These are phyloP conservation scores for Diaporthe ampelina DNA, from an alignment of 2,329 filamentous ascomycete genomes.

Conservation along the genomic window DNA sequence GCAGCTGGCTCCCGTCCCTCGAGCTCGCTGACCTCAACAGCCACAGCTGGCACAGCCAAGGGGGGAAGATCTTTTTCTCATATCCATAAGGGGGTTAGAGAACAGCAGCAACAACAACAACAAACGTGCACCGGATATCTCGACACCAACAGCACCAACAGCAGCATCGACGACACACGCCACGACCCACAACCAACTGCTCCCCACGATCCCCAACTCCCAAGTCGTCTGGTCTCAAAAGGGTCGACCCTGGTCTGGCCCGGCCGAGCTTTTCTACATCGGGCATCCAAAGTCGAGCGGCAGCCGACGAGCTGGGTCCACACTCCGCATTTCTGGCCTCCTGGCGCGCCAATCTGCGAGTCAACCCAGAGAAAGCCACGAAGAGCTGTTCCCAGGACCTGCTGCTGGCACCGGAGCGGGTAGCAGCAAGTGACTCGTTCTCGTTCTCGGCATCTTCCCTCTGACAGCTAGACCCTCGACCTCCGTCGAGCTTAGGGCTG, in stretches of 20 bases:
- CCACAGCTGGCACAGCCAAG: conserved; percentile 10
- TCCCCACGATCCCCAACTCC: conserved; percentile 17
- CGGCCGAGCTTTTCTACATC: conserved; percentile 36
- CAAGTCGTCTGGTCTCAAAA: background rate
- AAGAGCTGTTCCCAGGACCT: conserved; percentile 6
- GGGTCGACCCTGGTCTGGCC: conserved; percentile 29
- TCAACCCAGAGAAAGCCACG: conserved; percentile 32
- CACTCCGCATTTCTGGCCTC: conserved; percentile 34
- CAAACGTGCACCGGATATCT: background rate
- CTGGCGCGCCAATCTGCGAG: conserved; percentile 35
- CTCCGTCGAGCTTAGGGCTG: conserved; percentile 5
- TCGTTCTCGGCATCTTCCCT: conserved; percentile 8
- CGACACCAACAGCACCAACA: background rate
- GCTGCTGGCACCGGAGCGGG: conserved; percentile 21
- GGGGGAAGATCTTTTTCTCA: background rate
- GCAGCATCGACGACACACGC: conserved; percentile 6
- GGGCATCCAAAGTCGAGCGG: conserved; percentile 38
- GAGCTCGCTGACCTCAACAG: conserved; percentile 20
- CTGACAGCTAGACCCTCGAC: conserved; percentile 22
- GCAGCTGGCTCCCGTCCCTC: conserved; percentile 8
- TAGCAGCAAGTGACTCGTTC: conserved; percentile 20
- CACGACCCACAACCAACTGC: conserved; percentile 6
- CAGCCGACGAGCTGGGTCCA: conserved; percentile 28
- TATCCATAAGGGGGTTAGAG: background rate
- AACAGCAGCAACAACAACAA: background rate